Base-by-base conservation (phyloP, 768 basidiomycete species). In the Hortiboletus campestris region DNA sequence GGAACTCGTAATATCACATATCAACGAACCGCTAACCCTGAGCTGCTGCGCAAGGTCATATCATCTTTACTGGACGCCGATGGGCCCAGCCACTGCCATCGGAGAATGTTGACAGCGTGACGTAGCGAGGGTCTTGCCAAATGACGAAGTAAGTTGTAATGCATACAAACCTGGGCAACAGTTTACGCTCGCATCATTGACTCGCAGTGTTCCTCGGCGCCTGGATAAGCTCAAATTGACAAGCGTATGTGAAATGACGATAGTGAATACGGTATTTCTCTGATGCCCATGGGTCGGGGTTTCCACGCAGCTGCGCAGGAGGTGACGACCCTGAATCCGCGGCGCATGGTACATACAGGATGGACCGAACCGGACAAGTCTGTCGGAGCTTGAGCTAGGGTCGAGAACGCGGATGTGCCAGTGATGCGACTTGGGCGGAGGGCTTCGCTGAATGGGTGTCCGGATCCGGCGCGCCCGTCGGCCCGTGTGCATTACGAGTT, bases 341-440 rank as follows among this genome's bases (percentile, higher is more conserved):
- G 53, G 49, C 41, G 49, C 40, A 55, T 8, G 50, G 28, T 32
- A 12, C 32, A 34, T 32, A 63, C 56, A 53, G 42, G 40, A 56
- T 55, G 57, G 32, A 44, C 51, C 31, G 34, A 51, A 28, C 44
- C 25, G 43, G 60, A 49, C 38, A 32, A 36, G 44, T 46, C 42
- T 41, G 46, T 66, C 60, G 64, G 65, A 68, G 56, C 59, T 57
- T 62, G 51, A 57, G 63, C 36, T 46, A 57, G 45, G 53, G 61
- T 55, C 57, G 49, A 63, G 54, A 68, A 63, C 41, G 52, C 14
- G 25, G 25, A 25, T 6, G 25, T n/a, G n/a, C n/a, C 51, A 17
- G 17, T 58, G 63, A 60, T 61, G 61, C 68, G 68, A 60, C 35
- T 20, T 66, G 68, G 68, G 68, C 66, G 66, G 66, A 70, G 68